These are phyloP conservation scores for Allium sativum DNA, from an alignment of 106 monocot genomes.

Conservation along the genomic window DNA sequence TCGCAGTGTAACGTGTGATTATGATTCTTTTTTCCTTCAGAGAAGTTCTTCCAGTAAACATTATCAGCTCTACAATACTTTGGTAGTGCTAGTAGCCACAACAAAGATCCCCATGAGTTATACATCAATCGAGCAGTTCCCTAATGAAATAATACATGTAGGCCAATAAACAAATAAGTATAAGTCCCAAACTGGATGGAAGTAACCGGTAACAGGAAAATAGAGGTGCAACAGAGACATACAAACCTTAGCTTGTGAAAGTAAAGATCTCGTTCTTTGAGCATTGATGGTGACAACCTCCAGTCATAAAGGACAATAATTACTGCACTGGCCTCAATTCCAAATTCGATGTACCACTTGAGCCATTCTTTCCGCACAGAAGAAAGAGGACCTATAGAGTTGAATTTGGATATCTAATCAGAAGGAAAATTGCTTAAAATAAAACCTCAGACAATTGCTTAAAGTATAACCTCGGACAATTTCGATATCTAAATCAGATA, in stretches of 20 bases:
- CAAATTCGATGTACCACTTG: slow-evolving; percentile 98
- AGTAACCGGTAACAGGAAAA: not conserved
- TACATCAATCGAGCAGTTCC: slow-evolving; percentile 86
- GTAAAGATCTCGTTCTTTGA: slow-evolving; percentile 94
- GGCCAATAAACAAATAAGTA: no score
- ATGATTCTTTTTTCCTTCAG: slow-evolving; percentile 46
- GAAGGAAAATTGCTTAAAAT: not conserved
- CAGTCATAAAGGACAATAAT: slow-evolving; percentile 91
- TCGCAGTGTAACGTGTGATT: slow-evolving; percentile 45
- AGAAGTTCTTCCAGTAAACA: slow-evolving; percentile 73
- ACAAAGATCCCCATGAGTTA: slow-evolving; percentile 83
- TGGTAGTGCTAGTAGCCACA: slow-evolving; percentile 88
- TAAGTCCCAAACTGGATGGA: no score
- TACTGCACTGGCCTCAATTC: slow-evolving; percentile 96
- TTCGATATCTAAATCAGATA: no score
- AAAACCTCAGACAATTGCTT: not conserved
- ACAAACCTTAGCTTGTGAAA: slow-evolving; percentile 93
- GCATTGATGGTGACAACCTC: slow-evolving; percentile 83
- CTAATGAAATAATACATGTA: slow-evolving; percentile 25
- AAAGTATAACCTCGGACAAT: no score
- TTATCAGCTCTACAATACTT: slow-evolving; percentile 81
- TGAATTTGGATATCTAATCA: not conserved
- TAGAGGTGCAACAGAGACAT: slow-evolving; percentile 1
- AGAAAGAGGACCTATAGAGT: slow-evolving; percentile 86
- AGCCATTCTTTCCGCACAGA: slow-evolving; percentile 99